Base-by-base conservation (phyloP, 495 filamentous ascomycete genomes). In the Diplogelasinospora grovesii region DNA sequence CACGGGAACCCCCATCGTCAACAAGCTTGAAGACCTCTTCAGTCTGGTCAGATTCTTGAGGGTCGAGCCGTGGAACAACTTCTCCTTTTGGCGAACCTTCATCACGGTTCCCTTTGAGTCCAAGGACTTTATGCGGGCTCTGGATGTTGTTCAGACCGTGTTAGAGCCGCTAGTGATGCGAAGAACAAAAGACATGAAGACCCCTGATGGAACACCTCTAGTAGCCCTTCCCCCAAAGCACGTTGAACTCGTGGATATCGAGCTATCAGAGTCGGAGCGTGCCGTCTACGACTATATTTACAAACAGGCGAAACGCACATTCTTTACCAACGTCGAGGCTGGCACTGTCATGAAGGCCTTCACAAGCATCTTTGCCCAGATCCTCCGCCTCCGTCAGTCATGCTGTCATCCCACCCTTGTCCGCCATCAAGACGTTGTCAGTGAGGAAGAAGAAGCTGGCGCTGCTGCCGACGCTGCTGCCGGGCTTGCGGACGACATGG, bases 61-160 rank as follows among this genome's bases (percentile, higher is more conserved):
- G 43, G 92, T 97, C 6, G 93, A 97, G 53, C 92, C 92, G 1
- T 98, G 92, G 92, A 86, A 81, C 43, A 97, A 96, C 59, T 97
- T 97, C 57, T 92, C 88, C 3, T 98, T 93, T 65, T 98, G 92
- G 92, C 86, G 89, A 45, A 97, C 93, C 0, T 98, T 98, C 61
- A 98, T 98, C 49, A 98, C 93, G 0, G 79, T 90, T 10, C 92
- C 92, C 0, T 98, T 98, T 39, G 92, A 98, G 56, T 86, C 85
- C 0, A 93, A 92, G 48, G 83, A 98, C 49, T 95, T 87, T 47
- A 76, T 95, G 33, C 81, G 89, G 4, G 92, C 93, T 2, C 73
- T 98, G 6, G 92, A 97, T 55, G 93, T 98, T 3, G 93, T 98
- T 2, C 92, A 98, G 52, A 97, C 89, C 0, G 92, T 98, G 0